A percentile compares a stretch with the other conserved stretches of the same genome.
Evolutionary conservation across 2,329 filamentous ascomycete species (phyloP).

Genomic region (Pseudocercospora fuligena): DNA sequence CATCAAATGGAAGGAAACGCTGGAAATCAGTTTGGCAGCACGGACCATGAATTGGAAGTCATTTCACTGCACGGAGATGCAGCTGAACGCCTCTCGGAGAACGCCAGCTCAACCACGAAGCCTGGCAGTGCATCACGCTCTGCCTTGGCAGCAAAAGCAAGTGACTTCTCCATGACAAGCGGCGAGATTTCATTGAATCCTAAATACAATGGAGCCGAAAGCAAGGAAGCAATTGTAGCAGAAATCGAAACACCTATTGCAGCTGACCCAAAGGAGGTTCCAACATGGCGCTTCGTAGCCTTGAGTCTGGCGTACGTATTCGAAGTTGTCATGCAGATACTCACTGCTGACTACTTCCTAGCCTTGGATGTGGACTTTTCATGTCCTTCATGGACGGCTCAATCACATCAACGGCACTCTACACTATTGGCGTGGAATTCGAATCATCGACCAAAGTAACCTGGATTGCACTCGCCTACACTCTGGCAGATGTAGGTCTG

Average conservation of each 20-base stretch:
- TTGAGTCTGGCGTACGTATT: neutral
- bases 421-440: constrained; percentile 61
- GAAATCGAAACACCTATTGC: neutral
- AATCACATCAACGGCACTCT: constrained; percentile 62
- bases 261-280: neutral
- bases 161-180: neutral
- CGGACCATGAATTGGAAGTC: neutral
- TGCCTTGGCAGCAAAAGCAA: neutral
- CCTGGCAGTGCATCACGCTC: neutral
- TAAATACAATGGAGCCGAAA: neutral
- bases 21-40: neutral
- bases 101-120: neutral
- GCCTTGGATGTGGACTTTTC: constrained; percentile 58
- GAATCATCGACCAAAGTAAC: constrained; percentile 57
- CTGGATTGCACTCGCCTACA: constrained; percentile 62
- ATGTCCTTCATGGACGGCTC: constrained; percentile 64
- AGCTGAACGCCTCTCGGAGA: neutral
- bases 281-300: neutral
- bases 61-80: neutral
- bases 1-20: neutral
- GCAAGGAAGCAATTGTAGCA: neutral
- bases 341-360: constrained; percentile 30
- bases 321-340: neutral
- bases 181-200: neutral
- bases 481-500: constrained; percentile 63